Conservation (phyloP, 2,329 filamentous ascomycete species). For the Aspergillus sp. region DNA sequence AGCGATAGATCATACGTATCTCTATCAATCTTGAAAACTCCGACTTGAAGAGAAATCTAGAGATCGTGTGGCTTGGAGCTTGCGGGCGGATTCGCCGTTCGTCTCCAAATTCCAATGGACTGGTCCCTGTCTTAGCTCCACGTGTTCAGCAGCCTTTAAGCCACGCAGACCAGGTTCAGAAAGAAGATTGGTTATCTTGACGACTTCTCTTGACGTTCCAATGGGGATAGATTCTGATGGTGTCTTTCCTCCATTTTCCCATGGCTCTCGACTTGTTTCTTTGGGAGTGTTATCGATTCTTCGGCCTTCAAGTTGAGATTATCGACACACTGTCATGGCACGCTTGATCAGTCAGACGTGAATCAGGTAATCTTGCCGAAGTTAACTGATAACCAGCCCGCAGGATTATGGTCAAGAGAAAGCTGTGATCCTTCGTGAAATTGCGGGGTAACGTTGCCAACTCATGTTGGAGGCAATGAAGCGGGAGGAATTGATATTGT, state of each 20-base stretch:
- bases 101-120: neutral
- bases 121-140: neutral
- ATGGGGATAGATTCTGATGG: neutral
- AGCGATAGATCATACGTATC: neutral
- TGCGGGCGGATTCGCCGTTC: neutral
- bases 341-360: neutral
- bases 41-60: neutral
- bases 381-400: neutral
- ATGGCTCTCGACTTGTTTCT: neutral
- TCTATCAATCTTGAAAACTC: neutral
- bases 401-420: neutral
- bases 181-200: neutral
- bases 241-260: neutral
- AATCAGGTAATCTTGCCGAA: neutral
- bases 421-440: neutral
- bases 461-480: neutral
- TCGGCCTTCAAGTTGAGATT: neutral
- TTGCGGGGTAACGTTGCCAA: neutral
- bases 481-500: neutral
- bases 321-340: neutral
- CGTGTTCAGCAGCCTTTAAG: constrained; percentile 6
- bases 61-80: constrained; percentile 3
- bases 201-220: neutral
- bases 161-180: neutral
- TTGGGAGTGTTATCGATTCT: neutral